Percentiles rank a stretch among this genome's conserved stretches.
Conservation (phyloP, 108 stramenopile species). For the Skeletonema menzelii region DNA sequence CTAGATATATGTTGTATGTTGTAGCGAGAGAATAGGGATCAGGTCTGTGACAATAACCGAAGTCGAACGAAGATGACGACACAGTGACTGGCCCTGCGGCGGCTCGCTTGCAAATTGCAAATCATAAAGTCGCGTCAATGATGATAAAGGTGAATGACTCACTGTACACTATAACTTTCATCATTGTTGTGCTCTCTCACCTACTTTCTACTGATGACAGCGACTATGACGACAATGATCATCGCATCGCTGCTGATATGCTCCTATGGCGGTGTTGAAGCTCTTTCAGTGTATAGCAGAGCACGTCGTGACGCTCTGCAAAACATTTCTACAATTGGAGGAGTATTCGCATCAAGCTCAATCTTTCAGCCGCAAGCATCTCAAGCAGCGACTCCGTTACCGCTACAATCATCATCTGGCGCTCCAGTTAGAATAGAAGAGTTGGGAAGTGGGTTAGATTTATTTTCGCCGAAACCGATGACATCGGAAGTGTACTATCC, state of each 20-base stretch:
- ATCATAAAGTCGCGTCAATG: no score
- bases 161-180: no score
- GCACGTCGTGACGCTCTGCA: not conserved
- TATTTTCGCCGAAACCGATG: conserved; percentile 27
- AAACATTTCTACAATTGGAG: not conserved
- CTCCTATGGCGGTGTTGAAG: not conserved
- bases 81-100: no score
- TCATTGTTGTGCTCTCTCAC: no score
- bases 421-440: conserved; percentile 33
- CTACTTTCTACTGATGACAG: no score
- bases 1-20: no score
- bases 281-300: not conserved
- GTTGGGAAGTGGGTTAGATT: conserved; percentile 64
- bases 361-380: not conserved
- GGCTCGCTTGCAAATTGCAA: no score
- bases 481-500: conserved; percentile 53
- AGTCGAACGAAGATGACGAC: no score
- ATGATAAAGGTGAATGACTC: no score
- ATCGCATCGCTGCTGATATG: not conserved
- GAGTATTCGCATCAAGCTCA: not conserved
- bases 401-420: conserved; percentile 5
- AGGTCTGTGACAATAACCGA: no score
- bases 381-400: not conserved
- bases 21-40: no score
- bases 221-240: not conserved